phyloP scores from a whole-genome alignment of 805 yeast species.

The Saturnispora zaruensis region DNA sequence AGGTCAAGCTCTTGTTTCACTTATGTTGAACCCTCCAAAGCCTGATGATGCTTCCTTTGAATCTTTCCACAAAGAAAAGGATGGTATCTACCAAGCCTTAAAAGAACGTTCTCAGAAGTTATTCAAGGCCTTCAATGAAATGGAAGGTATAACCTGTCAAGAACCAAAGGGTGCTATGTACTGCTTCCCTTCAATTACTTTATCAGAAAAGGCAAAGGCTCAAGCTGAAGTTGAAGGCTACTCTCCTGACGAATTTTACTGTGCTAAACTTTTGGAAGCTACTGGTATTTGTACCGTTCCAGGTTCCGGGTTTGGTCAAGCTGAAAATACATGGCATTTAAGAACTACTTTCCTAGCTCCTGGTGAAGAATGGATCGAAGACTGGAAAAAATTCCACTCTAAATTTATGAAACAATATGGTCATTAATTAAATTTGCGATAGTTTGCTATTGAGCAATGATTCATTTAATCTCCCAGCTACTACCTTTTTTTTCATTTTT shows the following conservation, averaged over 20 bases:
- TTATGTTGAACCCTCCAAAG: constrained; percentile 89
- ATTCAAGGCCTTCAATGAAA: constrained; percentile 58
- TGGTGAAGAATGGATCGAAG: constrained; percentile 78
- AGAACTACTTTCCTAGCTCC: constrained; percentile 97
- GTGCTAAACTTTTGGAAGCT: constrained; percentile 67
- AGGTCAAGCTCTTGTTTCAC: constrained; percentile 88
- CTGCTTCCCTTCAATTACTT: constrained; percentile 70
- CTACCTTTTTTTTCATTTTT: too few relatives aligned
- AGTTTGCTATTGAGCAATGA: too few relatives aligned
- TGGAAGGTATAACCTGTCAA: constrained; percentile 82
- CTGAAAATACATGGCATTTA: constrained; percentile 78
- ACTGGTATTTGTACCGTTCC: constrained; percentile 98
- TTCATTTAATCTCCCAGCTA: too few relatives aligned
- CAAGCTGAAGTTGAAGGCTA: constrained; percentile 49
- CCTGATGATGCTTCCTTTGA: constrained; percentile 70
- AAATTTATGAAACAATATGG: constrained; percentile 53
- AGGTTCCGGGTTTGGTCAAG: constrained; percentile 95
- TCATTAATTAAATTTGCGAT: too few relatives aligned
- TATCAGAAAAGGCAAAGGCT: constrained; percentile 55
- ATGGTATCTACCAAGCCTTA: constrained; percentile 53
- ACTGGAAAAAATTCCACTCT: constrained; percentile 73
- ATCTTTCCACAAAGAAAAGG: constrained; percentile 54
- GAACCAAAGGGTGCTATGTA: constrained; percentile 98
- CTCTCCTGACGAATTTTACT: constrained; percentile 81
- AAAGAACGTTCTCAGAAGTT: constrained; percentile 53